Conservation (phyloP, 768 basidiomycete genomes). For the Podaxis sp. region DNA sequence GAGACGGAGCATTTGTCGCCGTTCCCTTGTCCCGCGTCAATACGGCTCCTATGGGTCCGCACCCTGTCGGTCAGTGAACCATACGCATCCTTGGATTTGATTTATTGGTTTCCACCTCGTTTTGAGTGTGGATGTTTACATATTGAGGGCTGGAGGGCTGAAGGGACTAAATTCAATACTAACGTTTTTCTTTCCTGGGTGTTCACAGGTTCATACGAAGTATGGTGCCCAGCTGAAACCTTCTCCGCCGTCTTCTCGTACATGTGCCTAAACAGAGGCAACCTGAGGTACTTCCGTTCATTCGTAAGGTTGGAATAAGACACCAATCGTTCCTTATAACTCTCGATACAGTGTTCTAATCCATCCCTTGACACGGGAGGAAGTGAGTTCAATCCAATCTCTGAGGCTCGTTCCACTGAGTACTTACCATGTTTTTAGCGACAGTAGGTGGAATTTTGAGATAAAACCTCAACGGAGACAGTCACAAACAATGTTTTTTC, state of each 20-base stretch:
- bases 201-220: slow-evolving; percentile 69
- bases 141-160: neutral
- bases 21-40: slow-evolving; percentile 76
- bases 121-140: neutral
- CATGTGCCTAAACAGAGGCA: slow-evolving; percentile 62
- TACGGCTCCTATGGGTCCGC: slow-evolving; percentile 65
- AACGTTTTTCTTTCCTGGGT: neutral
- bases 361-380: slow-evolving; percentile 70
- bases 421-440: slow-evolving; percentile 31
- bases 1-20: slow-evolving; percentile 77
- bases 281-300: slow-evolving; percentile 50
- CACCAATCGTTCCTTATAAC: neutral
- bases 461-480: neutral
- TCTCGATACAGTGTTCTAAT: slow-evolving; percentile 55
- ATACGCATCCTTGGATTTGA: neutral
- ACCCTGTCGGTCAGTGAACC: slow-evolving; percentile 61
- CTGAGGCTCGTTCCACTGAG: slow-evolving; percentile 1
- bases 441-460: slow-evolving; percentile 36
- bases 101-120: neutral
- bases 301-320: neutral
- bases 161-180: neutral
- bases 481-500: slow-evolving; percentile 3
- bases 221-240: slow-evolving; percentile 76
- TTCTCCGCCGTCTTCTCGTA: slow-evolving; percentile 79
- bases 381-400: slow-evolving; percentile 39